Evolutionary conservation across 345 rosid species (phyloP), one percentile per base, ranked within the genome.

Genomic region (Eutrema heterophyllum): DNA sequence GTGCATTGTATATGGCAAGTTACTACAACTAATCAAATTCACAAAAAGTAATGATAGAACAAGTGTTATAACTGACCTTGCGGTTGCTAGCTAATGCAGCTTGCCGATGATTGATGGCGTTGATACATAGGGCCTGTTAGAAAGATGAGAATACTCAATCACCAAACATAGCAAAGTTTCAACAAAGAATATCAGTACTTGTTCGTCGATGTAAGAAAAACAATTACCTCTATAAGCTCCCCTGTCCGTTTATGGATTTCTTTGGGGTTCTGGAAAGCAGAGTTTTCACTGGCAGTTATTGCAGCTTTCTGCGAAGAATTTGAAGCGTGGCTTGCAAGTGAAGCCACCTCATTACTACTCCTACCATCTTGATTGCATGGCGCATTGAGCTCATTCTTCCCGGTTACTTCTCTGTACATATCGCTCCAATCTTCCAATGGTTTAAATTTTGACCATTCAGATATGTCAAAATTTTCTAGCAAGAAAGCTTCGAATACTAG

Each of bases 41-140:
- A 76, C 21, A 45, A 45, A 54, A 21, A 48, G 59, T 48, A 39
- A 38, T 69, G 32, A 35, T 55, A 53, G 54, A 64, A 44, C 45
- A 70, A 76, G 18, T 61, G 58, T 35, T 21, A 39, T 71, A 58
- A 82, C 90, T 79, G 73, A 93, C 98, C 97, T 93, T 93, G 71
- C 88, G 83, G 73, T 85, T 89, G 88, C 96, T 87, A 48, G 98
- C 87, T 59, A 93, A 71, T 73, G 93, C 98, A 78, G 85, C 85
- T 80, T 89, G 90, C 74, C 82, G 70, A 82, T 86, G 85, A 76
- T 84, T 75, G 71, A 81, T 71, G 65, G 89, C 77, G 68, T 93
- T 93, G 57, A 87, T 72, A 82, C 94, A 93, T 50, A 93, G 59
- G 63, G 93, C 93, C 98, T 93, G 89, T 78, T 67, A 64, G 77